Base-by-base conservation (phyloP, 495 filamentous ascomycete species). In the Staphylotrichum tortipilum region DNA sequence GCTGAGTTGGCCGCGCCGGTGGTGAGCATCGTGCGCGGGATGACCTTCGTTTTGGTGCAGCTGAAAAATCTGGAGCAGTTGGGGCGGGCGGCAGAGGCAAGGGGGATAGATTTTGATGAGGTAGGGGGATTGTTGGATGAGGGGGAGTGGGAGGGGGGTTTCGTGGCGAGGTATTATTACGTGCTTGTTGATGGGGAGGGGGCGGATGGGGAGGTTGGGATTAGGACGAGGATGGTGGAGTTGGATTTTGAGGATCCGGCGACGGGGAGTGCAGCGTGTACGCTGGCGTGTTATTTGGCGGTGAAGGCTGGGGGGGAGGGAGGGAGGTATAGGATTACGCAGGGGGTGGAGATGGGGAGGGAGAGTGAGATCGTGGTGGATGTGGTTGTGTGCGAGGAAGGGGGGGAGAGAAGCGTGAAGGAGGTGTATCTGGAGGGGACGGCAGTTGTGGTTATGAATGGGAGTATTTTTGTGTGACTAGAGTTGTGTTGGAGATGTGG, bases 291-390 rank as follows among this genome's bases (percentile, higher is more conserved):
- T 9, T 85, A 79, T 57, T 62, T 88, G 42, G 21, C 43, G 17
- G 10, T 15, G 18, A 5, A 18, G 15, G 66, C 64, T 43, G 56
- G 56, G 24, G 57, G 64, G n/a, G 49, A 53, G 19, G 56, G 52
- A 4, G 54, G 60, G 36, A 64, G 57, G 53, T 83, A 77, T 56
- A 65, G 66, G 38, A 58, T 89, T 45, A 77, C 76, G 54, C 86
- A 90, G 68, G 86, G 86, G 0, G 81, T 89, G 11, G 85, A 90
- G 68, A 90, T 89, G 82, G 85, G 82, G 0, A 68, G 85, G 49
- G 67, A 66, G 55, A 88, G 84, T 68, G 74, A 69, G 28, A 76
- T 78, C 46, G 43, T 40, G 8, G 68, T 76, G 17, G 71, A 73
- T 44, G 59, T 60, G 42, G 55, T 50, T 49, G 53, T 56, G 26